Conservation (phyloP, 176 grass and related monocot species). For the Oryza meridionalis region DNA sequence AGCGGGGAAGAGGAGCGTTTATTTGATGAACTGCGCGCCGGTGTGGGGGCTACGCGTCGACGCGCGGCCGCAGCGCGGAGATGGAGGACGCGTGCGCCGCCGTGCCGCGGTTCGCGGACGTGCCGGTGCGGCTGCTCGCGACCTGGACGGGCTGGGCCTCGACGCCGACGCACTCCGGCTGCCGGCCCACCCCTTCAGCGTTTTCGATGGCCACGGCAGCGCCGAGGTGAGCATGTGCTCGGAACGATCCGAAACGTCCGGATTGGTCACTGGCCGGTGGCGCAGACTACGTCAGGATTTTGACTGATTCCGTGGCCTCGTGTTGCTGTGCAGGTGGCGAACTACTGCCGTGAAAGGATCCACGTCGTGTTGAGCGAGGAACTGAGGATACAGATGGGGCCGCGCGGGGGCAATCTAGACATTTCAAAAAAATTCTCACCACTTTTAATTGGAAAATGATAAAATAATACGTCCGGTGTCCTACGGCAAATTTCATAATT, state of each 20-base stretch:
- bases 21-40: conserved; percentile 59
- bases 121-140: conserved; percentile 73
- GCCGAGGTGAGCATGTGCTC: conserved; percentile 42
- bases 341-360: conserved; percentile 64
- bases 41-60: conserved; percentile 73
- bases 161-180: conserved; percentile 55
- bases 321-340: conserved; percentile 43
- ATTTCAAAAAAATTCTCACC: too few relatives aligned
- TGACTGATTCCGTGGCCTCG: not conserved
- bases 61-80: conserved; percentile 59
- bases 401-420: too few relatives aligned
- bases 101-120: conserved; percentile 57
- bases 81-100: conserved; percentile 78
- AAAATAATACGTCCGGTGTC: too few relatives aligned
- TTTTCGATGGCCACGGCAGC: conserved; percentile 82
- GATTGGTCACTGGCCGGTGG: not conserved
- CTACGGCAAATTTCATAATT: too few relatives aligned
- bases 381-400: conserved; percentile 5
- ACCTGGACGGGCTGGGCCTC: conserved; percentile 58
- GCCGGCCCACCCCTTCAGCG: conserved; percentile 62
- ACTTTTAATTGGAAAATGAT: too few relatives aligned
- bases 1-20: conserved; percentile 59
- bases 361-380: conserved; percentile 52
- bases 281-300: not conserved
- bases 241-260: not conserved